These are phyloP conservation scores for Capronia americana DNA, from an alignment of 2,329 filamentous ascomycete genomes.

Conservation along the genomic window DNA sequence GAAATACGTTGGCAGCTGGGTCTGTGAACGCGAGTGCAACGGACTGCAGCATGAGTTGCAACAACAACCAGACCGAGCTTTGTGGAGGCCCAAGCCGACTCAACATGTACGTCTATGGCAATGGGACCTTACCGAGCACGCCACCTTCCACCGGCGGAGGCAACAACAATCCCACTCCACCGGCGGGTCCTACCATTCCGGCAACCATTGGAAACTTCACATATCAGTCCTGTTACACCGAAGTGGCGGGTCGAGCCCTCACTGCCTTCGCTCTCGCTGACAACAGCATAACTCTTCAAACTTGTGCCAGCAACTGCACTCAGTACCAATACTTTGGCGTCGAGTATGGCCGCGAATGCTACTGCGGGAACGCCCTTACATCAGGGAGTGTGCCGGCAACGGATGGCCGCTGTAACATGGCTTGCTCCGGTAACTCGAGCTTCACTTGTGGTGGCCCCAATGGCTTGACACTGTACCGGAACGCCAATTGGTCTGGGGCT, in stretches of 20 bases:
- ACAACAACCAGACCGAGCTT: constrained; percentile 41
- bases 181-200: constrained; percentile 25
- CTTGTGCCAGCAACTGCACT: constrained; percentile 41
- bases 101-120: constrained; percentile 33
- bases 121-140: constrained; percentile 23
- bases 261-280: constrained; percentile 29
- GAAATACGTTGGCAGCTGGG: constrained; percentile 38
- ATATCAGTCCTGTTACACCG: constrained; percentile 41
- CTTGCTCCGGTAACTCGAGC: constrained; percentile 48
- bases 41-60: constrained; percentile 39
- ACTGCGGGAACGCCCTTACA: constrained; percentile 43
- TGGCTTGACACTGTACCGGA: constrained; percentile 50
- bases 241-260: constrained; percentile 44
- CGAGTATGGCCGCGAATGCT: constrained; percentile 47
- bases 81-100: constrained; percentile 39
- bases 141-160: constrained; percentile 16
- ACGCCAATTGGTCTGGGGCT: constrained; percentile 23
- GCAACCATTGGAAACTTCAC: constrained; percentile 31
- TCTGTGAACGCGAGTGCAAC: constrained; percentile 25
- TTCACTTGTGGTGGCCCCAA: constrained; percentile 58
- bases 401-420: constrained; percentile 50
- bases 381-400: constrained; percentile 33
- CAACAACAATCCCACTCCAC: constrained; percentile 13
- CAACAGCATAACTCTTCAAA: constrained; percentile 40
- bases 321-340: constrained; percentile 43